Evolutionary conservation across 331 rosid species (phyloP), one percentile per base, ranked within the genome.

Genomic region (Stylosanthes scabra): DNA sequence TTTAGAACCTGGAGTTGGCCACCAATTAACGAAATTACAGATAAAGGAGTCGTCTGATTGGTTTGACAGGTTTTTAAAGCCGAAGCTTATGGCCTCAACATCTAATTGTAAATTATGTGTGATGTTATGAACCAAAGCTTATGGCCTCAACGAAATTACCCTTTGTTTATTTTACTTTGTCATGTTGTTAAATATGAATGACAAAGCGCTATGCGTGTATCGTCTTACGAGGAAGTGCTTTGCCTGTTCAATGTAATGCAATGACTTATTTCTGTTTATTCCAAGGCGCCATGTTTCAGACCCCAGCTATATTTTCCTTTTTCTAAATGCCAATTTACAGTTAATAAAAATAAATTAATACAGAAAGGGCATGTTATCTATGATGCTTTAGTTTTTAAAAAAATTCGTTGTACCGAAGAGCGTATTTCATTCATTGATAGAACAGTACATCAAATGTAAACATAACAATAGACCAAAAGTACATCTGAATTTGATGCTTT

Each of bases 21-120:
- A 91, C 74, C 81, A 81, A 75, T 58, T 84, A 83, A 89, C 99
- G 2, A 66, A 81, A 20, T 54, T 59, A 29, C 90, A 89, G 84
- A 85, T 90, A 31, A 87, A 75, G 70, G 90, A 94, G 82, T 89
- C 89, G 29, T 70, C 88, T 25, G 74, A 88, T 68, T 94, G 96
- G 99, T 88, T 94, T 80, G 95, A 89, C 56, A 82, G 63, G 62
- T 84, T 83, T 68, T 79, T 94, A 11, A 86, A 61, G 75, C 80
- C 82, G 28, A 11, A 81, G 82, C 49, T 45, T 29, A 39, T 54
- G 59, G 58, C 16, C 11, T 71, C 60, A 13, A 41, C 25, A 37
- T 34, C 39, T 42, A 62, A 20, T 66, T 47, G 11, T 44, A 14
- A 57, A 49, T 44, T n/a, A 14, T 25, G 34, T 39, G 64, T 72